A percentile compares a stretch with the other conserved stretches of the same genome.
These are phyloP conservation scores for Puccinia polysora DNA, from an alignment of 1,284 basidiomycete genomes.

Conservation along the genomic window DNA sequence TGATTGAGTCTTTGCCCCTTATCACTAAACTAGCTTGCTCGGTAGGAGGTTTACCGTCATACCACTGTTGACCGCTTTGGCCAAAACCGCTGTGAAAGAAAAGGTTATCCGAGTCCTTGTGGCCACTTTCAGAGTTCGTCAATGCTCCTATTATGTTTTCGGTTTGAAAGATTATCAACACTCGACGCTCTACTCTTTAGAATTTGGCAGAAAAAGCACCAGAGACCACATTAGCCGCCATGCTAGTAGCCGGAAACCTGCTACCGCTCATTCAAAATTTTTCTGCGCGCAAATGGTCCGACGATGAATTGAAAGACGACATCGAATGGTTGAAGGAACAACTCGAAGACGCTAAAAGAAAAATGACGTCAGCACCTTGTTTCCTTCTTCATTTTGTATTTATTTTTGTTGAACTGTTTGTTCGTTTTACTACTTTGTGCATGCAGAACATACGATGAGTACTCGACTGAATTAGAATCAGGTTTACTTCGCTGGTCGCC, in stretches of 20 bases:
- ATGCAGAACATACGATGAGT: slow-evolving; percentile 86
- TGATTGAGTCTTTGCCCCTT: neutral
- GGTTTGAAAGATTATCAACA: too few species aligned
- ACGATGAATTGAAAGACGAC: slow-evolving; percentile 83
- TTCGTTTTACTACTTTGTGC: too few species aligned
- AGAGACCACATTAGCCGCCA: slow-evolving; percentile 75
- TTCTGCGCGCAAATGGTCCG: slow-evolving; percentile 79
- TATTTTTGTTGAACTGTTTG: neutral
- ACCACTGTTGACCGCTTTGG: slow-evolving; percentile 76
- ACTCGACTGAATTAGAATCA: slow-evolving; percentile 79
- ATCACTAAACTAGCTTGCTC: neutral
- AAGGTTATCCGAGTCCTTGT: slow-evolving; percentile 94
- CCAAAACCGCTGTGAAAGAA: slow-evolving; percentile 88
- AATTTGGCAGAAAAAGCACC: slow-evolving; percentile 81
- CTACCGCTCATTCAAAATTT: slow-evolving; percentile 82
- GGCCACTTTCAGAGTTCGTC: slow-evolving; percentile 85
- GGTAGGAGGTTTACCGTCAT: slow-evolving; percentile 79
- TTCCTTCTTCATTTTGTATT: neutral
- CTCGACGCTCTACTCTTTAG: slow-evolving; percentile 56
- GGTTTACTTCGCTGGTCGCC: slow-evolving; percentile 92
- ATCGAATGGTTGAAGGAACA: slow-evolving; percentile 78
- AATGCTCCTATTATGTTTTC: slow-evolving; percentile 47
- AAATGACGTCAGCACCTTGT: slow-evolving; percentile 66
- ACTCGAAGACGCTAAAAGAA: slow-evolving; percentile 73
- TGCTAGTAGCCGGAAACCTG: slow-evolving; percentile 75